phyloP scores from a whole-genome alignment of 306 rosid genomes.

The Malus fusca region DNA sequence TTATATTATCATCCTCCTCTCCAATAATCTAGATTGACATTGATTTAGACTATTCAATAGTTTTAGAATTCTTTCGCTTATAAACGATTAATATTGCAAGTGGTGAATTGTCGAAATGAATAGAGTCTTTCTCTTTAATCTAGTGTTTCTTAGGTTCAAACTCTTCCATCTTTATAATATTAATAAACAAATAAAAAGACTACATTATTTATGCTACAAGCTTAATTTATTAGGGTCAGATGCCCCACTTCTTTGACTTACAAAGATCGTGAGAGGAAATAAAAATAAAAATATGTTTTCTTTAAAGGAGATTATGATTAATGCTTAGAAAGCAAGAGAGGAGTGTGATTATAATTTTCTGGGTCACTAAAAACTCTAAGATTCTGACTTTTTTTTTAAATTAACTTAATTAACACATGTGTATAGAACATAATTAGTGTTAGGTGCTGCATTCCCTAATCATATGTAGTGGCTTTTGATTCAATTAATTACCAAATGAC shows the following conservation, averaged over 20 bases:
- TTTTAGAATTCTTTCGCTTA: not conserved
- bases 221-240: slow-evolving; percentile 8
- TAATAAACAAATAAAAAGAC: not conserved
- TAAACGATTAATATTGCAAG: not conserved
- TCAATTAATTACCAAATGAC: not conserved
- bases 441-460: slow-evolving; percentile 15
- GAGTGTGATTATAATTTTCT: slow-evolving; percentile 7
- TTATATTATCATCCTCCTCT: not conserved
- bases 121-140: too few species aligned
- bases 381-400: slow-evolving; percentile 10
- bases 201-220: slow-evolving; percentile 6
- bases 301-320: slow-evolving; percentile 36
- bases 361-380: slow-evolving; percentile 8
- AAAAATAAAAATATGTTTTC: slow-evolving; percentile 12
- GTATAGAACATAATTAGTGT: slow-evolving; percentile 26
- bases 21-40: not conserved
- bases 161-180: too few species aligned
- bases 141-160: too few species aligned
- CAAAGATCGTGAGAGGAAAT: slow-evolving; percentile 31
- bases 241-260: slow-evolving; percentile 23
- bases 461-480: not conserved
- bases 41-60: not conserved
- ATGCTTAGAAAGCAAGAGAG: slow-evolving; percentile 46
- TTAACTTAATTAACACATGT: slow-evolving; percentile 18
- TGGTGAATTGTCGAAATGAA: too few species aligned